Conservation (phyloP, 768 basidiomycete species). For the Suillus subluteus region DNA sequence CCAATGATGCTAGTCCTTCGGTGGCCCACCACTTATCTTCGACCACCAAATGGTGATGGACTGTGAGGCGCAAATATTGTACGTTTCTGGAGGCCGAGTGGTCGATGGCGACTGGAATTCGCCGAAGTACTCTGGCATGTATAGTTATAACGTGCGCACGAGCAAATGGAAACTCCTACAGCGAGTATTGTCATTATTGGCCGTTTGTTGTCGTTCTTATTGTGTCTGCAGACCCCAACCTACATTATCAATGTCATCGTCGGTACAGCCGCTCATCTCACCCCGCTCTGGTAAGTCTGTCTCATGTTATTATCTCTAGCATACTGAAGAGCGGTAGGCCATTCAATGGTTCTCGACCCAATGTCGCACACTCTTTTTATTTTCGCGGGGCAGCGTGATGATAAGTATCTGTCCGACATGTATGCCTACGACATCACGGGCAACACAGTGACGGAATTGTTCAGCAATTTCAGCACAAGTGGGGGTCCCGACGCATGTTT, state of each 20-base stretch:
- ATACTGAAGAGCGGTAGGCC: slow-evolving; percentile 45
- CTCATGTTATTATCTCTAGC: neutral
- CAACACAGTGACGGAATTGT: slow-evolving; percentile 62
- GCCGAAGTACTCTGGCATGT: slow-evolving; percentile 70
- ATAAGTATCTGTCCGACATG: slow-evolving; percentile 76
- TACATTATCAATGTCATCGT: slow-evolving; percentile 11
- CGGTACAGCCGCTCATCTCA: slow-evolving; percentile 49
- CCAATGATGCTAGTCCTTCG: slow-evolving; percentile 48
- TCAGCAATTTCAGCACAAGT: slow-evolving; percentile 57
- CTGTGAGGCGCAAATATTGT: slow-evolving; percentile 67
- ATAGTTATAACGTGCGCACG: slow-evolving; percentile 67
- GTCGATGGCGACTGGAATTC: slow-evolving; percentile 66
- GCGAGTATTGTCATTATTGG: slow-evolving; percentile 45
- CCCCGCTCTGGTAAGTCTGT: slow-evolving; percentile 58
- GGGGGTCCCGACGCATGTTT: slow-evolving; percentile 77
- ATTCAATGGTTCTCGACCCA: slow-evolving; percentile 82
- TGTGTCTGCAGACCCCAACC: slow-evolving; percentile 24
- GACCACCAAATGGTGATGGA: slow-evolving; percentile 87
- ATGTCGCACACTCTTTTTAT: slow-evolving; percentile 62
- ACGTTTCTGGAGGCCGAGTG: slow-evolving; percentile 76
- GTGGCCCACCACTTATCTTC: slow-evolving; percentile 73
- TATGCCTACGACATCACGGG: slow-evolving; percentile 67
- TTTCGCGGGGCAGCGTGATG: slow-evolving; percentile 73
- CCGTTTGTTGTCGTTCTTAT: neutral
- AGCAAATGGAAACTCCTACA: slow-evolving; percentile 72